Percentiles rank a stretch among this genome's conserved stretches.
phyloP scores from a whole-genome alignment of 495 filamentous ascomycete species.

The Cenococcum geophilum region DNA sequence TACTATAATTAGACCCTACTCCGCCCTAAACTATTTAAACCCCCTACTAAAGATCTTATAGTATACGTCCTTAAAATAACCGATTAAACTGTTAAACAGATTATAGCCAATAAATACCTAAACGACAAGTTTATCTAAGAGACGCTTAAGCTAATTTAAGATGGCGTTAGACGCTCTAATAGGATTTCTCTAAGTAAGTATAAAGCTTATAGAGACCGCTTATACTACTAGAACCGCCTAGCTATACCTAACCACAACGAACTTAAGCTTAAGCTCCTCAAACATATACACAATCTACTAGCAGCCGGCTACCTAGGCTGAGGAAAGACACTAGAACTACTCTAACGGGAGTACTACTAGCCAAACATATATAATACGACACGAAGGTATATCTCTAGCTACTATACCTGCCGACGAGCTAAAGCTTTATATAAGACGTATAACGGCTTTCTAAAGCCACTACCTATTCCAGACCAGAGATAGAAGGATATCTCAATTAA shows the following conservation, averaged over 20 bases:
- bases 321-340: background rate
- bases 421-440: no score
- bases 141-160: background rate
- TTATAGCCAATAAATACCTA: background rate
- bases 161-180: background rate
- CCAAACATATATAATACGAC: background rate
- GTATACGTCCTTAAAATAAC: no score
- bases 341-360: background rate
- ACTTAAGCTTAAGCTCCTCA: background rate
- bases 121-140: background rate
- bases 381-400: background rate
- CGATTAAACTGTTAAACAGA: no score
- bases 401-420: no score
- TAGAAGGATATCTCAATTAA: no score
- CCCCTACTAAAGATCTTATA: no score
- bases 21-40: no score
- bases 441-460: no score
- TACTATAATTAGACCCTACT: no score
- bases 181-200: constrained; percentile 3
- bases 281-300: background rate
- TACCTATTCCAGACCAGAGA: no score
- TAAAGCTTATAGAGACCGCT: background rate
- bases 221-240: background rate
- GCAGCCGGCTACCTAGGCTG: background rate
- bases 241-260: background rate